Conservation (phyloP, 495 filamentous ascomycete species). For the Tetracladium setigerum region DNA sequence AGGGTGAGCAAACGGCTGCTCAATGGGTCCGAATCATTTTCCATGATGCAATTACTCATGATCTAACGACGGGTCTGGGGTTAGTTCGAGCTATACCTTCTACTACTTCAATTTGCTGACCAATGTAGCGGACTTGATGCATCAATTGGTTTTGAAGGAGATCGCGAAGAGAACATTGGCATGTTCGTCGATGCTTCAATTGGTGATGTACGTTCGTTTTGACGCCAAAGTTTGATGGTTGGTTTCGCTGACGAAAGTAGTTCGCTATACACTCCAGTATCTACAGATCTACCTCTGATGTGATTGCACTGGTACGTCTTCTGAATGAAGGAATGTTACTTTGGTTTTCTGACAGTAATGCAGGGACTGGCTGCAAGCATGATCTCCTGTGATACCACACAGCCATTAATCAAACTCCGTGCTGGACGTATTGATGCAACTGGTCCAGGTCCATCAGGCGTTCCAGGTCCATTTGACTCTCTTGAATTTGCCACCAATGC, state of each 20-base stretch:
- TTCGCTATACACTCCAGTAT: slow-evolving; percentile 1
- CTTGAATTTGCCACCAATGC: slow-evolving; percentile 6
- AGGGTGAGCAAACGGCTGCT: slow-evolving; percentile 25
- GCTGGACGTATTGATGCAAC: slow-evolving; percentile 34
- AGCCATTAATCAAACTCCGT: slow-evolving; percentile 14
- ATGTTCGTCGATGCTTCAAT: background rate
- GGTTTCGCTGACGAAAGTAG: background rate
- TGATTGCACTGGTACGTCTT: slow-evolving; percentile 1
- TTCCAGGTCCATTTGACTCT: slow-evolving; percentile 28
- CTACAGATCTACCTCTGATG: slow-evolving; percentile 6
- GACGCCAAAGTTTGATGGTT: background rate
- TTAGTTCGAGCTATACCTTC: background rate
- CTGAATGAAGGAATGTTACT: background rate
- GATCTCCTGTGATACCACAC: slow-evolving; percentile 3
- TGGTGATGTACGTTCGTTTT: background rate
- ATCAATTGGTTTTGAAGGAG: slow-evolving; percentile 26
- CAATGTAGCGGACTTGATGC: slow-evolving; percentile 24
- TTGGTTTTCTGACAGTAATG: background rate
- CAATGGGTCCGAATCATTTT: slow-evolving; percentile 40
- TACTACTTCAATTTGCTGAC: background rate
- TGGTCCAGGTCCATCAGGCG: slow-evolving; percentile 30
- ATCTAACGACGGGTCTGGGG: slow-evolving; percentile 22
- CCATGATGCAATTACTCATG: slow-evolving; percentile 27
- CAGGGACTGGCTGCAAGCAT: slow-evolving; percentile 4
- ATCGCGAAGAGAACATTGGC: slow-evolving; percentile 28